A percentile compares a stretch with the other conserved stretches of the same genome.
Conservation (phyloP, 163 green algal species). For the Chlamydomonas reinhardtii region DNA sequence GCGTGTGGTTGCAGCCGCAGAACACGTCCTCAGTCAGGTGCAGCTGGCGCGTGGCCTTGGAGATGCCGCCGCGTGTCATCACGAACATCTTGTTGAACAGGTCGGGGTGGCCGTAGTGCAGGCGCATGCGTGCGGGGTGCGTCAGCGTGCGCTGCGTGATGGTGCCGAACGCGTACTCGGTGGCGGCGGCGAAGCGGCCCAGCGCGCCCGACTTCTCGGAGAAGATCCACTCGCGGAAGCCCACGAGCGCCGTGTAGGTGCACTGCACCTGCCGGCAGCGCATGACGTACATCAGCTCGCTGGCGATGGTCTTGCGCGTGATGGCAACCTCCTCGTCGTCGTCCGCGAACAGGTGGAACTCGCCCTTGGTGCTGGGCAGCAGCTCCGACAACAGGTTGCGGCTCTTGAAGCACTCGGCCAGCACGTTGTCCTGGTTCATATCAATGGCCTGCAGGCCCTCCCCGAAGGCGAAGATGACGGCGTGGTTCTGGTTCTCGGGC, state of each 20-base stretch:
- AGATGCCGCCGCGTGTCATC: conserved; percentile 57
- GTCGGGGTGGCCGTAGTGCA: conserved; percentile 86
- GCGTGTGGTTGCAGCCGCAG: conserved; percentile 88
- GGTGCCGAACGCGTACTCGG: conserved; percentile 88
- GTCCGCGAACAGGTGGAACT: conserved; percentile 47
- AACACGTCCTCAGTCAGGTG: conserved; percentile 93
- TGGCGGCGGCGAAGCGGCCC: conserved; percentile 83
- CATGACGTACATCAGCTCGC: conserved; percentile 50
- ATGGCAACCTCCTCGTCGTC: conserved; percentile 51
- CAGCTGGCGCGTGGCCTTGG: conserved; percentile 68
- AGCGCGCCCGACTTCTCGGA: conserved; percentile 77
- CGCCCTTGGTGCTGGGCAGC: conserved; percentile 49
- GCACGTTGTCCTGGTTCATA: conserved; percentile 84
- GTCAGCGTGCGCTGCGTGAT: conserved; percentile 77
- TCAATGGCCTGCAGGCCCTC: conserved; percentile 80
- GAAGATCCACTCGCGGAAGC: conserved; percentile 90
- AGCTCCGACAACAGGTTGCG: conserved; percentile 71
- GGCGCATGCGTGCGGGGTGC: conserved; percentile 73
- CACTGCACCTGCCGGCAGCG: conserved; percentile 29
- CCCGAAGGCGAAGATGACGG: conserved; percentile 87
- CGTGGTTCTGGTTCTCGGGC: conserved; percentile 93
- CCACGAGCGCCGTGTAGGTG: conserved; percentile 69
- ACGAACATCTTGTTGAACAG: conserved; percentile 68
- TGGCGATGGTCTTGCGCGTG: conserved; percentile 40
- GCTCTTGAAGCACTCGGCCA: conserved; percentile 87